These are phyloP conservation scores for Gloeostereum incarnatum DNA, from an alignment of 768 basidiomycete species.

Conservation along the genomic window DNA sequence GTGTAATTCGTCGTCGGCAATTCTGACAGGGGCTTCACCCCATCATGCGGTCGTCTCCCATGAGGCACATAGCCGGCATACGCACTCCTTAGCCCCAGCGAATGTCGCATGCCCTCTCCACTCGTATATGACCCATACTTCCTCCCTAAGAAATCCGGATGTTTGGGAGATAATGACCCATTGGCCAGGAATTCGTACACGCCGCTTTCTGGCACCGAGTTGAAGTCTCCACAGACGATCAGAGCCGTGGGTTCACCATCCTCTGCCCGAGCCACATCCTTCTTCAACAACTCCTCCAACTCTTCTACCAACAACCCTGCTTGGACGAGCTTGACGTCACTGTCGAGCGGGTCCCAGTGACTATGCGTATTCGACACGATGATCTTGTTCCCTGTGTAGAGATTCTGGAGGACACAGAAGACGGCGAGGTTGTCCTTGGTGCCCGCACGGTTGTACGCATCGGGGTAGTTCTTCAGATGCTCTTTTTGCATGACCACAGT, in stretches of 20 bases:
- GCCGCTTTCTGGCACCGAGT: constrained; percentile 78
- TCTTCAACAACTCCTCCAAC: constrained; percentile 36
- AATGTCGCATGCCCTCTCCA: constrained; percentile 78
- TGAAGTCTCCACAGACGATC: constrained; percentile 93
- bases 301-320: constrained; percentile 89
- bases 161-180: constrained; percentile 61
- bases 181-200: constrained; percentile 86
- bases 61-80: constrained; percentile 42
- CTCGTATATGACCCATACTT: constrained; percentile 89
- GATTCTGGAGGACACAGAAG: constrained; percentile 79
- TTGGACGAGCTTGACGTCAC: constrained; percentile 97
- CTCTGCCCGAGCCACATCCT: constrained; percentile 11
- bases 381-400: constrained; percentile 76
- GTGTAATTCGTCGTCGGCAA: constrained; percentile 83
- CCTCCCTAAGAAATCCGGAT: constrained; percentile 89
- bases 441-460: constrained; percentile 98
- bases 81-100: constrained; percentile 75
- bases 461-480: constrained; percentile 95
- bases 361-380: constrained; percentile 89
- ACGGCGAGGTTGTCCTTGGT: constrained; percentile 92
- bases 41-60: not conserved
- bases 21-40: not conserved
- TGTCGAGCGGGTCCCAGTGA: constrained; percentile 85
- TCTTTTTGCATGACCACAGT: constrained; percentile 86
- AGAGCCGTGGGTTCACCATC: constrained; percentile 88